Conservation (phyloP, 2,329 filamentous ascomycete genomes). For the Clarireedia sp. region DNA sequence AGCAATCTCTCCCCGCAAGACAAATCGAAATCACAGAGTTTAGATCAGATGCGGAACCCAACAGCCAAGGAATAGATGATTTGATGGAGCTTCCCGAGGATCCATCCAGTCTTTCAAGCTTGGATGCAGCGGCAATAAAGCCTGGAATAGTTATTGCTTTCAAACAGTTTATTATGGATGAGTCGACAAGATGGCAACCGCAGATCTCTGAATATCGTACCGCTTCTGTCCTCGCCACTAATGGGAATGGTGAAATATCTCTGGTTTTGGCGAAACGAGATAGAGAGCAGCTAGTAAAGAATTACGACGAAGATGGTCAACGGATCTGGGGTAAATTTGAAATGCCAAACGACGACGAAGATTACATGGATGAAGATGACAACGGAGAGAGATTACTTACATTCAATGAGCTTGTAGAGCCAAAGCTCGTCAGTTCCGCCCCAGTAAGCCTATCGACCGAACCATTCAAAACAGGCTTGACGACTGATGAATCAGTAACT, state of each 20-base stretch:
- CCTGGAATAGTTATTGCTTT: constrained; percentile 61
- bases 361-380: constrained; percentile 42
- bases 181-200: constrained; percentile 59
- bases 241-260: constrained; percentile 44
- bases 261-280: constrained; percentile 65
- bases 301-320: constrained; percentile 60
- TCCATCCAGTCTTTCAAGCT: constrained; percentile 41
- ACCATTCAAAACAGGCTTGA: not conserved
- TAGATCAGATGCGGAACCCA: constrained; percentile 19
- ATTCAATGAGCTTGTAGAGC: constrained; percentile 58
- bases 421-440: constrained; percentile 51
- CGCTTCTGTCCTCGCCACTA: constrained; percentile 53
- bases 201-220: constrained; percentile 54
- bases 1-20: constrained; percentile 14
- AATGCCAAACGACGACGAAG: constrained; percentile 56
- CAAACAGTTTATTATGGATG: constrained; percentile 55
- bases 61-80: constrained; percentile 40
- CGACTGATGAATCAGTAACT: constrained; percentile 5
- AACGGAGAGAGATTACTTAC: constrained; percentile 53
- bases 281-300: constrained; percentile 47
- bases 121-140: constrained; percentile 42
- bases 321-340: constrained; percentile 74
- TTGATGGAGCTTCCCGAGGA: constrained; percentile 55
- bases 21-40: constrained; percentile 18
- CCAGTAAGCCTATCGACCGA: constrained; percentile 21